Conservation (phyloP, 202 grass and related monocot species). For the Digitaria exilis region DNA sequence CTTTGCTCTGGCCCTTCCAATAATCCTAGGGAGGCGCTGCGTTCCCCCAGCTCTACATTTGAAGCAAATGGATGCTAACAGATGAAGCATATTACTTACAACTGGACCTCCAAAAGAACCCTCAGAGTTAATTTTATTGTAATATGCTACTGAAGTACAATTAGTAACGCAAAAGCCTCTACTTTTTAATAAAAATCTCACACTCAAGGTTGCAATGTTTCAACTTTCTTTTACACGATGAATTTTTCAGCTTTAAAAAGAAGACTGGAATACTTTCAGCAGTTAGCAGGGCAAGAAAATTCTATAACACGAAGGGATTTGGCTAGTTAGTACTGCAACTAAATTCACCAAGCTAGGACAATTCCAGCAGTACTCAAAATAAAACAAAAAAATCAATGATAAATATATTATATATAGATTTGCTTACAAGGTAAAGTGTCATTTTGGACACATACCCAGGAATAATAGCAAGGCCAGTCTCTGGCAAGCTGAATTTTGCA, state of each 20-base stretch:
- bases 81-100: slow-evolving; percentile 30
- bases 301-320: neutral
- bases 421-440: slow-evolving; percentile 25
- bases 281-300: neutral
- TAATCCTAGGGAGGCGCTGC: slow-evolving; percentile 87
- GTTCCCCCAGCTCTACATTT: slow-evolving; percentile 80
- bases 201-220: neutral
- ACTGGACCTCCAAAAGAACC: neutral
- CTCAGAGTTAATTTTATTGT: neutral
- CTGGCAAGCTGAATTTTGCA: slow-evolving; percentile 88
- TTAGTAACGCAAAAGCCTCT: neutral
- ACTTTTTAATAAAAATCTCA: neutral
- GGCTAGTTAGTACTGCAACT: neutral
- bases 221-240: neutral
- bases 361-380: neutral
- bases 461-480: slow-evolving; percentile 96
- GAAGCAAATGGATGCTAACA: slow-evolving; percentile 27
- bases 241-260: neutral
- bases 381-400: neutral
- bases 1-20: slow-evolving; percentile 81
- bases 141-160: neutral
- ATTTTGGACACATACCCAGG: slow-evolving; percentile 73
- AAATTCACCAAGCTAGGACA: neutral
- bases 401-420: neutral
- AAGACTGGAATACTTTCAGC: neutral